Conservation (phyloP, 2,329 filamentous ascomycete genomes). For the Onygenales sp. region DNA sequence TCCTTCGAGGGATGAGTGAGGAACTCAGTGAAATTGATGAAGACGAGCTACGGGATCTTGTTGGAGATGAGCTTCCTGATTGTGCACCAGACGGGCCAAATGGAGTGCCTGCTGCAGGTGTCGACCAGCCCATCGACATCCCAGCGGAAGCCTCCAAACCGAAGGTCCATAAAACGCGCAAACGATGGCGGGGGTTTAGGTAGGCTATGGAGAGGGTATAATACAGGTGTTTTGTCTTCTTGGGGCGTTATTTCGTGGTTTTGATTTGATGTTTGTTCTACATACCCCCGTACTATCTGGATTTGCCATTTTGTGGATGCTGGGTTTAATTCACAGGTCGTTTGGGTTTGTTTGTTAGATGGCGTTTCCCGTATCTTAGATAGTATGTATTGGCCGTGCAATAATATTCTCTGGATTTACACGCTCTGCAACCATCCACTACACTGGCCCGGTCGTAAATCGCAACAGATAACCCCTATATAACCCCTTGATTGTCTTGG, state of each 20-base stretch:
- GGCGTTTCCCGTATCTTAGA: no score
- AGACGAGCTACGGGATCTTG: slow-evolving; percentile 68
- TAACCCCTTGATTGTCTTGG: not conserved
- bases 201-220: not conserved
- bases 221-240: not conserved
- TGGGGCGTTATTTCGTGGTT: not conserved
- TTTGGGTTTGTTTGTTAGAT: not conserved
- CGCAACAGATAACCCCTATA: not conserved
- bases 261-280: not conserved
- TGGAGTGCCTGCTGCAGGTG: not conserved
- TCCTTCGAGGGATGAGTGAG: slow-evolving; percentile 67
- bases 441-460: no score
- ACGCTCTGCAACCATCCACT: no score
- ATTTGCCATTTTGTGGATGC: not conserved
- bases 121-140: not conserved
- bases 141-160: slow-evolving; percentile 4
- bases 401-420: no score
- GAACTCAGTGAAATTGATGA: slow-evolving; percentile 88
- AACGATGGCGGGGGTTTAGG: slow-evolving; percentile 23
- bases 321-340: not conserved
- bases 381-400: no score
- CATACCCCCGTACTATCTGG: slow-evolving; percentile 1
- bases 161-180: slow-evolving; percentile 22
- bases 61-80: slow-evolving; percentile 39
- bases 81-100: slow-evolving; percentile 4